A percentile compares a stretch with the other conserved stretches of the same genome.
Conservation (phyloP, 1,139 yeast genomes). For the Protomyces macrosporus region DNA sequence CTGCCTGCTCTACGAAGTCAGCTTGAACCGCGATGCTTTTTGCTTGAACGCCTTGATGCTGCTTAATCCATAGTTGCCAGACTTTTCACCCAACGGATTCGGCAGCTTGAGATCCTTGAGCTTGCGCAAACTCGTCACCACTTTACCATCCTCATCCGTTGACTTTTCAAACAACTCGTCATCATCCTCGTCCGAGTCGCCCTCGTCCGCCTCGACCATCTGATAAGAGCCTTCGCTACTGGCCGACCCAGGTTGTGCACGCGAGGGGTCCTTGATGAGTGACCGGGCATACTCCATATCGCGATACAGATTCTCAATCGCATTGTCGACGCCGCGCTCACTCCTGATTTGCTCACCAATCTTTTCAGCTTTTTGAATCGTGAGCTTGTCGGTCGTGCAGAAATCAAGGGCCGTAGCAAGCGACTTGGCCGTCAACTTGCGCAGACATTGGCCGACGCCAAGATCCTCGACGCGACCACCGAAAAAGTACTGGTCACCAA, state of each 20-base stretch:
- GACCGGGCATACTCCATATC: constrained; percentile 67
- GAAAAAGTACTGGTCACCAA: constrained; percentile 93
- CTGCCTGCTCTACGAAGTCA: neutral
- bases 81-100: constrained; percentile 5
- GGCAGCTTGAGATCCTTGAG: constrained; percentile 7
- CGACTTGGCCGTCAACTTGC: constrained; percentile 58
- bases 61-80: constrained; percentile 4
- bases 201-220: constrained; percentile 8
- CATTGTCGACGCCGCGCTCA: constrained; percentile 75
- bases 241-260: neutral
- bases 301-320: constrained; percentile 68
- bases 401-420: constrained; percentile 63
- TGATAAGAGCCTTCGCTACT: constrained; percentile 7
- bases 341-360: constrained; percentile 57
- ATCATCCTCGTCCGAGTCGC: constrained; percentile 8
- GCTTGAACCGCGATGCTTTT: neutral
- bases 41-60: constrained; percentile 4
- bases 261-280: constrained; percentile 4
- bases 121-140: constrained; percentile 4
- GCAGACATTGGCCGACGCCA: constrained; percentile 76
- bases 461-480: constrained; percentile 81
- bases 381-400: constrained; percentile 61
- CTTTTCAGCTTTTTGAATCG: constrained; percentile 58
- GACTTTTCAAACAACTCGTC: constrained; percentile 10
- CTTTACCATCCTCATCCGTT: constrained; percentile 6